Evolutionary conservation across 495 filamentous ascomycete genomes (phyloP).

Genomic region (Immersiella caudata): DNA sequence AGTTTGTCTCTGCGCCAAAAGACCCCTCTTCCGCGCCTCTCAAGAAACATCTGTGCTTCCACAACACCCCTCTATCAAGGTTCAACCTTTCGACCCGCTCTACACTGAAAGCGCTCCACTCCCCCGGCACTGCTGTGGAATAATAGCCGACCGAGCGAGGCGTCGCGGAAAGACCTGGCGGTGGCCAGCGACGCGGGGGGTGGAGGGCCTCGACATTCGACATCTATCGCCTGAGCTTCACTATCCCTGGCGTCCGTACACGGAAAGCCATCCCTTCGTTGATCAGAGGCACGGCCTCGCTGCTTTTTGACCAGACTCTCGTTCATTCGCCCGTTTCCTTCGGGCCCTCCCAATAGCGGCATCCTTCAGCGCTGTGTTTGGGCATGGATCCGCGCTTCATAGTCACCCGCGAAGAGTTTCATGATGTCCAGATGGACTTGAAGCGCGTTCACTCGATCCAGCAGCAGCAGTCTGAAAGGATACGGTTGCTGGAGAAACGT

Average conservation of each 20-base stretch:
- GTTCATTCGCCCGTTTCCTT: not conserved
- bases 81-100: not conserved
- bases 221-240: constrained; percentile 8
- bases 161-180: constrained; percentile 34
- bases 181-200: constrained; percentile 43
- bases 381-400: constrained; percentile 61
- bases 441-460: constrained; percentile 79
- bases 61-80: not conserved
- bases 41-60: not conserved
- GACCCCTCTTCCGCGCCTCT: not conserved
- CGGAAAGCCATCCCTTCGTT: constrained; percentile 10
- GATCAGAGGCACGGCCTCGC: not conserved
- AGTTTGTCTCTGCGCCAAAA: not conserved
- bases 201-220: constrained; percentile 43
- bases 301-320: not conserved
- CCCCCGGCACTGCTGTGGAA: not conserved
- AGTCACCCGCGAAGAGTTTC: constrained; percentile 70
- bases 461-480: constrained; percentile 76
- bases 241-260: not conserved
- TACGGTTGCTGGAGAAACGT: constrained; percentile 76
- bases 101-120: not conserved
- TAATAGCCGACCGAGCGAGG: constrained; percentile 17
- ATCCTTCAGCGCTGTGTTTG: constrained; percentile 14
- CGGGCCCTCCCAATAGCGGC: not conserved
- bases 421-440: constrained; percentile 85